Conservation (phyloP, 805 yeast species). For the Metschnikowia lachancei region DNA sequence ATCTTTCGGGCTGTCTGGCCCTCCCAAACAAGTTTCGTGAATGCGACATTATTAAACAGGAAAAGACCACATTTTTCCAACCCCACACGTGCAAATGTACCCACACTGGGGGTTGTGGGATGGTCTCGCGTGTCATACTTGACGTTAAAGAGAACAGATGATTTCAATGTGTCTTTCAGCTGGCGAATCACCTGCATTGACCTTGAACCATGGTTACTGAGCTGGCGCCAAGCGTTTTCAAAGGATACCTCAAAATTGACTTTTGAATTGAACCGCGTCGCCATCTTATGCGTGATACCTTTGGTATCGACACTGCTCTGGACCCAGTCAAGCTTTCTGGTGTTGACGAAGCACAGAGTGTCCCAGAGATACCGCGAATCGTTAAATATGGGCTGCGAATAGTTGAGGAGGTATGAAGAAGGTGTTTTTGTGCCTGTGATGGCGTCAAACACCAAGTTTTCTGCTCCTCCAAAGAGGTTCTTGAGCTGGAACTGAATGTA, state of each 20-base stretch:
- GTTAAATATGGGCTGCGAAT: constrained; percentile 45
- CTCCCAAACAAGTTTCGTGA: constrained; percentile 43
- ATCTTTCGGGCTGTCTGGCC: constrained; percentile 32
- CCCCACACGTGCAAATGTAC: constrained; percentile 37
- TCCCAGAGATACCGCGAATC: constrained; percentile 41
- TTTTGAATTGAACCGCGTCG: constrained; percentile 32
- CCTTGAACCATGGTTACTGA: constrained; percentile 31
- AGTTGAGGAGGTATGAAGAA: constrained; percentile 49
- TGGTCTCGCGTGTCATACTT: constrained; percentile 47
- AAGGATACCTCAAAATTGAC: constrained; percentile 49
- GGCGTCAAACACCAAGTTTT: constrained; percentile 50
- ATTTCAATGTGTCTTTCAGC: constrained; percentile 47
- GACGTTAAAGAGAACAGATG: constrained; percentile 39
- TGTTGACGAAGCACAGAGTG: constrained; percentile 39
- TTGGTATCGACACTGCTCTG: constrained; percentile 43
- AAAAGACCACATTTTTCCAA: constrained; percentile 36
- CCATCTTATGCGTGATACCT: constrained; percentile 43
- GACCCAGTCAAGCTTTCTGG: constrained; percentile 48
- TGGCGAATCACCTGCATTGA: constrained; percentile 34
- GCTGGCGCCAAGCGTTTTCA: constrained; percentile 43
- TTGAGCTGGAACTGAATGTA: constrained; percentile 68
- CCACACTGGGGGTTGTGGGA: constrained; percentile 42
- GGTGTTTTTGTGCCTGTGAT: constrained; percentile 49
- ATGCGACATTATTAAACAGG: constrained; percentile 26
- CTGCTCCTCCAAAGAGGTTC: constrained; percentile 59